Conservation (phyloP, 2,329 filamentous ascomycete species). For the Cryoendolithus antarcticus region DNA sequence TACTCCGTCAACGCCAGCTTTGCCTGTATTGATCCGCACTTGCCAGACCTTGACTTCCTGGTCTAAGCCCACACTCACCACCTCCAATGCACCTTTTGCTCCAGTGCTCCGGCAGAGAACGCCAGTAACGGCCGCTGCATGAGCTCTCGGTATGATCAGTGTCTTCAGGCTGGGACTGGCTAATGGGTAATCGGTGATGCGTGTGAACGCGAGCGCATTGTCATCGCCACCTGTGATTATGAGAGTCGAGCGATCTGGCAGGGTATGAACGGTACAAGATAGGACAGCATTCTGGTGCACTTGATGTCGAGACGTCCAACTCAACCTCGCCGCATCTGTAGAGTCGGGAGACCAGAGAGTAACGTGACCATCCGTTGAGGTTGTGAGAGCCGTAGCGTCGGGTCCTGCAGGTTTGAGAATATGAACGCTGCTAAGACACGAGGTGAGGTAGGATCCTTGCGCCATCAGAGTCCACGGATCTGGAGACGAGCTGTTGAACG, state of each 20-base stretch:
- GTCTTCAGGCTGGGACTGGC: slow-evolving; percentile 11
- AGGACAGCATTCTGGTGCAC: slow-evolving; percentile 80
- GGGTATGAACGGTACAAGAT: slow-evolving; percentile 25
- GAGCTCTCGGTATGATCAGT: slow-evolving; percentile 44
- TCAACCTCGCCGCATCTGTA: slow-evolving; percentile 7
- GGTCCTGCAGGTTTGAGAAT: slow-evolving; percentile 21
- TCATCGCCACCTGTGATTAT: slow-evolving; percentile 79
- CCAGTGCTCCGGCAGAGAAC: slow-evolving; percentile 26
- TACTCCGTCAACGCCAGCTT: slow-evolving; percentile 16
- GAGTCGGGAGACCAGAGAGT: slow-evolving; percentile 39
- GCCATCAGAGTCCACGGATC: slow-evolving; percentile 24
- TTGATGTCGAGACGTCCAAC: slow-evolving; percentile 28
- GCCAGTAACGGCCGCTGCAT: slow-evolving; percentile 58
- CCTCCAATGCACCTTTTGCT: slow-evolving; percentile 5
- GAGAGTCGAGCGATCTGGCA: slow-evolving; percentile 29
- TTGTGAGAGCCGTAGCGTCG: slow-evolving; percentile 42
- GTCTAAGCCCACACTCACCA: slow-evolving; percentile 30
- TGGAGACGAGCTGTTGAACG: slow-evolving; percentile 5
- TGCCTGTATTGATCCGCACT: slow-evolving; percentile 15
- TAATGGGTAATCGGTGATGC: slow-evolving; percentile 10
- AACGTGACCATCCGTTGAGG: slow-evolving; percentile 71
- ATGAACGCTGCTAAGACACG: slow-evolving; percentile 57
- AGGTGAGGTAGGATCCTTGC: slow-evolving; percentile 33
- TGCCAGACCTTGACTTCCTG: slow-evolving; percentile 38
- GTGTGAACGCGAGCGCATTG: slow-evolving; percentile 57